Percentiles rank a stretch among this genome's conserved stretches.
Evolutionary conservation across 305 asterid genomes (phyloP).

Genomic region (Fraxinus latifolia): DNA sequence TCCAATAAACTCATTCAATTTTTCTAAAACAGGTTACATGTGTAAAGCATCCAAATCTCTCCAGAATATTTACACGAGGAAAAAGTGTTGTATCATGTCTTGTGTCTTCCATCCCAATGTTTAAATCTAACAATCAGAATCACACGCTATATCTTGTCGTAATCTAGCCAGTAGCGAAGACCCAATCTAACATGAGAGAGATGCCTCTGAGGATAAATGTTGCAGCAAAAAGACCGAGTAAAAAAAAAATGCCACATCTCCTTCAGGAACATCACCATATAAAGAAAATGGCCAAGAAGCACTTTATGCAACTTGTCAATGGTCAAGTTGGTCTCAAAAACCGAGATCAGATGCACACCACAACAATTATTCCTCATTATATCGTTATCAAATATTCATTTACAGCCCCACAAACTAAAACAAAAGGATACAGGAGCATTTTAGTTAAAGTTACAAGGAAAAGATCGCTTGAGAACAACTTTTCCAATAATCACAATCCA

Average conservation of each 20-base stretch:
- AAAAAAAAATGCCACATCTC: background rate
- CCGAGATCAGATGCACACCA: background rate
- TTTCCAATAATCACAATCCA: background rate
- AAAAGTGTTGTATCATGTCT: background rate
- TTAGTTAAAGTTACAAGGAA: slow-evolving; percentile 1
- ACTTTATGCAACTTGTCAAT: background rate
- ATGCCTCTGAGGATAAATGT: background rate
- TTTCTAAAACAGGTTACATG: background rate
- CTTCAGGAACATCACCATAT: background rate
- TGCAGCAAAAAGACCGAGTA: background rate
- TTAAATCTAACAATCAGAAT: background rate
- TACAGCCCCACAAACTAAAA: background rate
- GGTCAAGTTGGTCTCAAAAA: background rate
- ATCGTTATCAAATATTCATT: background rate
- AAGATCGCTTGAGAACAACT: background rate
- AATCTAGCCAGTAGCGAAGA: background rate
- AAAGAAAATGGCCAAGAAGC: background rate
- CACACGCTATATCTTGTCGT: background rate
- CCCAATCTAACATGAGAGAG: background rate
- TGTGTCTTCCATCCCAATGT: background rate
- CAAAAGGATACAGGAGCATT: background rate
- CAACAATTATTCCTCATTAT: background rate
- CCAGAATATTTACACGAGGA: background rate
- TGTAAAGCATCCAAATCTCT: background rate
- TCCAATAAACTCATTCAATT: background rate